These are phyloP conservation scores for Cladosporium sp. DNA, from an alignment of 2,329 filamentous ascomycete species.

Conservation along the genomic window DNA sequence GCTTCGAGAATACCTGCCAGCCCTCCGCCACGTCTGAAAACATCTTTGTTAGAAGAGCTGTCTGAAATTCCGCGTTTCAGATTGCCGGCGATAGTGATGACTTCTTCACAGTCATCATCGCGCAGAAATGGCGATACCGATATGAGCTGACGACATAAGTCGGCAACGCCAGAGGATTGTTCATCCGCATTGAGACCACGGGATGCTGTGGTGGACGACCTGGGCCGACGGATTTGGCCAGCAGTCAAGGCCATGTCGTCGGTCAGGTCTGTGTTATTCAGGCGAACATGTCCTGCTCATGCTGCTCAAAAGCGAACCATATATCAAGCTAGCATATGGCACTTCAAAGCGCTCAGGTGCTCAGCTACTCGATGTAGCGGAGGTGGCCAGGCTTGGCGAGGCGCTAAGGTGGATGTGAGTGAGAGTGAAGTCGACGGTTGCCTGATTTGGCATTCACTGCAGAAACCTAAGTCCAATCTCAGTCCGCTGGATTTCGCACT, in stretches of 20 bases:
- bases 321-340: not conserved
- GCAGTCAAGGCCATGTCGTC: slow-evolving; percentile 24
- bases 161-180: slow-evolving; percentile 20
- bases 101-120: slow-evolving; percentile 5
- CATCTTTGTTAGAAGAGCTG: slow-evolving; percentile 21
- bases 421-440: slow-evolving; percentile 1
- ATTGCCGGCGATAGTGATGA: not conserved
- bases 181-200: slow-evolving; percentile 26
- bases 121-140: not conserved
- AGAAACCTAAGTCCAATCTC: not conserved
- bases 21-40: slow-evolving; percentile 28
- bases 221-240: slow-evolving; percentile 20
- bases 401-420: not conserved
- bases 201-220: slow-evolving; percentile 22
- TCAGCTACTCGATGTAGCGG: slow-evolving; percentile 9
- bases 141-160: slow-evolving; percentile 21
- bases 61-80: slow-evolving; percentile 2
- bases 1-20: not conserved
- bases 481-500: not conserved
- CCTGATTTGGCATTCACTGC: not conserved
- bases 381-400: slow-evolving; percentile 5
- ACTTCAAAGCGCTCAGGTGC: slow-evolving; percentile 6
- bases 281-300: slow-evolving; percentile 18
- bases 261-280: slow-evolving; percentile 11
- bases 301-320: slow-evolving; percentile 12